Percentiles rank a stretch among this genome's conserved stretches.
Evolutionary conservation across 164 flowering plant genomes (phyloP).

Genomic region (Stephania cephalantha): DNA sequence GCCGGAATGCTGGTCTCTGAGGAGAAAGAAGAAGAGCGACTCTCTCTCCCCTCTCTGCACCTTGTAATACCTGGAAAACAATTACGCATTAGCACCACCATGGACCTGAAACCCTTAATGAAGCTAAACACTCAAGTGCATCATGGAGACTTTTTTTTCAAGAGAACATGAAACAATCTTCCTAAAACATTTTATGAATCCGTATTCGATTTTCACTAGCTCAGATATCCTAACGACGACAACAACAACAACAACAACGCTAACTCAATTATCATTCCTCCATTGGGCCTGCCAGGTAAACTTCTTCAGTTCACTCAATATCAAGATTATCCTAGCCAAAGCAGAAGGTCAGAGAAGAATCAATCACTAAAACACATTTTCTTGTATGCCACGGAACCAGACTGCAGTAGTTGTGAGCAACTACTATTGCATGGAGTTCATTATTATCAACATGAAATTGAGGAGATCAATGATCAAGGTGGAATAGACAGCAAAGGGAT

Average conservation of each 20-base stretch:
- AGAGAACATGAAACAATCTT: not conserved
- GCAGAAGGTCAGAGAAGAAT: not conserved
- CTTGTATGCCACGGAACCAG: not conserved
- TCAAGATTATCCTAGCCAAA: not conserved
- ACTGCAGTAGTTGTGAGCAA: not conserved
- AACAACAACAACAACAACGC: not conserved
- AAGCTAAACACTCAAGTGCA: not conserved
- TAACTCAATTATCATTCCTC: not conserved
- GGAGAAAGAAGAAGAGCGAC: slow-evolving; percentile 87
- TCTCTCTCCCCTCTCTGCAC: slow-evolving; percentile 88
- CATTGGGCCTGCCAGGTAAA: not conserved
- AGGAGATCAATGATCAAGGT: not conserved
- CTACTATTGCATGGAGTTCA: not conserved
- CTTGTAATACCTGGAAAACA: slow-evolving; percentile 68
- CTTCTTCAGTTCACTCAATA: not conserved
- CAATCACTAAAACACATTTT: not conserved
- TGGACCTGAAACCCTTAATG: slow-evolving; percentile 5
- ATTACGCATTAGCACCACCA: slow-evolving; percentile 15
- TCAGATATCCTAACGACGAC: not conserved
- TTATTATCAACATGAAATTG: not conserved
- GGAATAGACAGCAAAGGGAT: not conserved
- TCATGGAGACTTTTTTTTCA: not conserved
- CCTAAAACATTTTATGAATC: not conserved
- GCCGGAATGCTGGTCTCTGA: slow-evolving; percentile 42
- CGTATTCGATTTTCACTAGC: not conserved